Conservation (phyloP, 2,329 filamentous ascomycete species). For the Venturiaceae sp. region DNA sequence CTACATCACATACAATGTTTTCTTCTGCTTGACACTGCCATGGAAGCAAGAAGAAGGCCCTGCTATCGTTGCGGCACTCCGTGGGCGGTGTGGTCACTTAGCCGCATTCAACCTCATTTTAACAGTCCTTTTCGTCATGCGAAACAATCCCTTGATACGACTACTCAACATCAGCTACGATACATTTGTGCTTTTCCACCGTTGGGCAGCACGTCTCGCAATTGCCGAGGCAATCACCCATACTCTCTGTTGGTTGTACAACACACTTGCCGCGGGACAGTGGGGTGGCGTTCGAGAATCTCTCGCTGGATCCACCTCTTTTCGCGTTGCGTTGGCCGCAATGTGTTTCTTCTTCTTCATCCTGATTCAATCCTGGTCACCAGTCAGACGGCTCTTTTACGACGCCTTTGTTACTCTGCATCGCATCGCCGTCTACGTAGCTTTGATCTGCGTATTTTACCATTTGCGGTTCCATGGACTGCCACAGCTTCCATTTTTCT, state of each 20-base stretch:
- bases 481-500: no score
- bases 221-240: slow-evolving; percentile 60
- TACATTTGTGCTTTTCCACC: slow-evolving; percentile 84
- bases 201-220: slow-evolving; percentile 71
- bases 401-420: no score
- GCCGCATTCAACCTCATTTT: slow-evolving; percentile 86
- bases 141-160: slow-evolving; percentile 85
- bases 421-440: no score
- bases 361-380: slow-evolving; percentile 61
- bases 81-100: slow-evolving; percentile 76
- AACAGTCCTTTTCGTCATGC: slow-evolving; percentile 75
- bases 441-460: no score
- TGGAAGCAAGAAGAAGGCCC: slow-evolving; percentile 38
- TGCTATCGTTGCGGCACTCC: slow-evolving; percentile 67
- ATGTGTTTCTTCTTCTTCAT: slow-evolving; percentile 55
- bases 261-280: slow-evolving; percentile 48
- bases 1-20: slow-evolving; percentile 63
- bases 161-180: slow-evolving; percentile 85
- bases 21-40: slow-evolving; percentile 63
- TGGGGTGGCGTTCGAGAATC: slow-evolving; percentile 46
- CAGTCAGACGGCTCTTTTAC: slow-evolving; percentile 86
- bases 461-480: no score
- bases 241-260: slow-evolving; percentile 62
- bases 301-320: slow-evolving; percentile 36
- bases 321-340: slow-evolving; percentile 53